Percentiles rank a stretch among this genome's conserved stretches.
Conservation (phyloP, 352 stramenopile genomes). For the Phytophthora capsici region DNA sequence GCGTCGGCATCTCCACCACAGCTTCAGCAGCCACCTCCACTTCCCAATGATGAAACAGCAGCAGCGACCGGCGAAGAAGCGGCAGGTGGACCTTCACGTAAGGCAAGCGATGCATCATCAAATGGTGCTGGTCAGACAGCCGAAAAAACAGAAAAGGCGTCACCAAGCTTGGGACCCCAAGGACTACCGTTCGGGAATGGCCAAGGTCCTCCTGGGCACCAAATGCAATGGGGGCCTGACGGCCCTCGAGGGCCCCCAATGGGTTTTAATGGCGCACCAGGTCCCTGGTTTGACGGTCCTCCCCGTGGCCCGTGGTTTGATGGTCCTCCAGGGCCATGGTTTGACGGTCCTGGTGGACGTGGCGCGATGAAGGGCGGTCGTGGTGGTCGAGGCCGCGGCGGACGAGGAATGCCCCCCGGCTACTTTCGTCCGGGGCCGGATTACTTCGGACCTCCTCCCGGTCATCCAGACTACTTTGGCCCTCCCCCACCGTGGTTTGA, state of each 20-base stretch:
- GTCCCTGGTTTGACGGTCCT: conserved; percentile 78
- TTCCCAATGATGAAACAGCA: conserved; percentile 39
- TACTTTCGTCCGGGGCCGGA: conserved; percentile 79
- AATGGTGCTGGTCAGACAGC: conserved; percentile 16
- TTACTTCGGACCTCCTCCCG: conserved; percentile 76
- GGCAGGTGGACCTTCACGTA: conserved; percentile 14
- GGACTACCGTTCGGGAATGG: conserved; percentile 40
- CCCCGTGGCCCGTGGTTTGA: conserved; percentile 75
- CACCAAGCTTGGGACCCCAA: conserved; percentile 29
- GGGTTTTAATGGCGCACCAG: conserved; percentile 58
- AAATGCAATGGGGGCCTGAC: conserved; percentile 42
- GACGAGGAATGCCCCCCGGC: conserved; percentile 56
- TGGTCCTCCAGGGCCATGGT: conserved; percentile 74
- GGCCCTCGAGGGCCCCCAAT: conserved; percentile 54
- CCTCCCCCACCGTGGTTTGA: conserved; percentile 77
- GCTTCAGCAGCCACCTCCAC: conserved; percentile 41
- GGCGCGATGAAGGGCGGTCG: conserved; percentile 56
- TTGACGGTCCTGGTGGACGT: conserved; percentile 60
- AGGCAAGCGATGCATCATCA: conserved; percentile 33
- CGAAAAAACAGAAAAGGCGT: conserved; percentile 33
- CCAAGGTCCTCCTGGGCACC: conserved; percentile 26
- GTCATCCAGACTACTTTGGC: conserved; percentile 81
- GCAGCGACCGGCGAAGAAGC: conserved; percentile 9
- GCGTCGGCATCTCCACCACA: conserved; percentile 35
- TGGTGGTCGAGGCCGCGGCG: conserved; percentile 42